Evolutionary conservation across 2,329 filamentous ascomycete genomes (phyloP).

Genomic region (Colletotrichum plurivorum): DNA sequence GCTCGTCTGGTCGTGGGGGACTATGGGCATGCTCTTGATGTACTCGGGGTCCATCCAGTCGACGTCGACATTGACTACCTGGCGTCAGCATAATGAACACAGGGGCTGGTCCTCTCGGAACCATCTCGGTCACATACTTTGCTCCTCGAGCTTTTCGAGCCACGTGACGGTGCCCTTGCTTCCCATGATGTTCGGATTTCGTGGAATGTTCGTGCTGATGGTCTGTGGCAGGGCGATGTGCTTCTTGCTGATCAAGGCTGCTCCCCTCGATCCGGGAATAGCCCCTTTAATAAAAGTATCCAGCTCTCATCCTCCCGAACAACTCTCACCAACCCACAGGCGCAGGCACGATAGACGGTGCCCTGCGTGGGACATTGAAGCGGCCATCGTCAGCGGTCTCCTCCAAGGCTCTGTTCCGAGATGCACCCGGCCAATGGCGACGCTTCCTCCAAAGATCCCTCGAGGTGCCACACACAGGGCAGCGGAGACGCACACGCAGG

Average conservation of each 20-base stretch:
- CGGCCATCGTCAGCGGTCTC: neutral
- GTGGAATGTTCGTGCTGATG: neutral
- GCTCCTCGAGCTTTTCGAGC: conserved; percentile 60
- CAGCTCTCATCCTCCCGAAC: neutral
- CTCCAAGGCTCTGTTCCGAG: conserved; percentile 22
- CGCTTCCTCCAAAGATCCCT: neutral
- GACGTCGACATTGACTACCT: conserved; percentile 63
- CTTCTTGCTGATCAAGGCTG: no score
- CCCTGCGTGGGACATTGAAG: conserved; percentile 32
- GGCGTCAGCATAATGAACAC: neutral
- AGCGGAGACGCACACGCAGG: conserved; percentile 43
- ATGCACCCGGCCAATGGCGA: conserved; percentile 10
- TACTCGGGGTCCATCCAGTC: conserved; percentile 67
- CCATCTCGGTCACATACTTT: conserved; percentile 47
- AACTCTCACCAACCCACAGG: neutral
- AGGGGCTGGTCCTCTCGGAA: neutral
- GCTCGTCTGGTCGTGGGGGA: conserved; percentile 63
- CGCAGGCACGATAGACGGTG: neutral
- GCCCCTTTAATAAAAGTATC: conserved; percentile 1
- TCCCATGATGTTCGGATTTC: conserved; percentile 46
- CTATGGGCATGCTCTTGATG: conserved; percentile 59
- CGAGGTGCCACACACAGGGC: conserved; percentile 32
- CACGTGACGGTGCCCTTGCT: conserved; percentile 51
- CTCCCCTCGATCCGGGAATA: no score
- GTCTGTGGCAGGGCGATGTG: no score